Base-by-base conservation (phyloP, 2,329 filamentous ascomycete genomes). In the Hymenoscyphus occultus region DNA sequence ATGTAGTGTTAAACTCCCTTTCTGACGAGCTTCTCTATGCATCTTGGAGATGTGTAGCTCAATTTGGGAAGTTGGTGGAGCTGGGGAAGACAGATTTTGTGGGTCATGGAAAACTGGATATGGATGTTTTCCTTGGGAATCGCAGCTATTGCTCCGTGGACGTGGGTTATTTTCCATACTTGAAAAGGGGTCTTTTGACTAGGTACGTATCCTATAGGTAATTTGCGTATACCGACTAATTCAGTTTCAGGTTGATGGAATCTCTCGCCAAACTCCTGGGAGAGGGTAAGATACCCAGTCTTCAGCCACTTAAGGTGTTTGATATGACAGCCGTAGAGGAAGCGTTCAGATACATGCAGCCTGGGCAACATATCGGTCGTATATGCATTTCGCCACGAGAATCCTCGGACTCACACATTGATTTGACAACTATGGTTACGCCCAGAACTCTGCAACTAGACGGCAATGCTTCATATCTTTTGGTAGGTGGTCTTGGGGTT, bases 351-450 rank as follows among this genome's bases (percentile, higher is more conserved):
- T 68, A 74, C 12, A 75, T 81, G 73, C 78, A 80, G 64, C 71
- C 71, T 31, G 79, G 78, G 0, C 68, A 75, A 1, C 79, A 80
- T 60, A 74, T 80, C 9, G 80, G 79, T 0, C 81, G 81, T 60
- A 74, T 80, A 9, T 72, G 79, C 9, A 61, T 78, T 2, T 69
- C 60, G 0, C 51, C 63, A 10, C 64, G 19, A 3, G n/a, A 56
- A 32, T 13, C 31, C 13, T 28, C 14, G 13, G 48, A 45, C 45
- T 31, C 22, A 4, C 59, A 22, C 6, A n/a, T 65, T n/a, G 56
- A 60, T 10, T 19, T 60, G 6, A 39, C 32, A 13, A 40, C 54
- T 13, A 31, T 39, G 7, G 35, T 35, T 12, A 22, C 35, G 7
- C 32, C 54, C 13, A 62, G 45, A 19, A 14, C 39, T n/a, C 40